These are phyloP conservation scores for Cyberlindnera euphorbiae DNA, from an alignment of 805 yeast genomes.

Conservation along the genomic window DNA sequence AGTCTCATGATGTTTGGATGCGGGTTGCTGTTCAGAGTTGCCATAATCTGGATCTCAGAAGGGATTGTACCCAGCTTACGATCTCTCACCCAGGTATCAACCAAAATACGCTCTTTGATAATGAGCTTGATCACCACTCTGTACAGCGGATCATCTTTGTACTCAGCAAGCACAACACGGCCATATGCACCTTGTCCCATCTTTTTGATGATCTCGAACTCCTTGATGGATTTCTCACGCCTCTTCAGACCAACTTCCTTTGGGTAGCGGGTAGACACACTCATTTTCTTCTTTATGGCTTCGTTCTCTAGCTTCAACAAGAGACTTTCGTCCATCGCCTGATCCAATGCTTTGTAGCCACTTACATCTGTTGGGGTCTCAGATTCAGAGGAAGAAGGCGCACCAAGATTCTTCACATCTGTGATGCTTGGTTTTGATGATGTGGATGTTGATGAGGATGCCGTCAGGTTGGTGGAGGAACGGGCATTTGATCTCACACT, in stretches of 20 bases:
- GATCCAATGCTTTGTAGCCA: conserved; percentile 17
- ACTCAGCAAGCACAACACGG: conserved; percentile 76
- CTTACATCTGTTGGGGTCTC: conserved; percentile 8
- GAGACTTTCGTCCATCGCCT: conserved; percentile 31
- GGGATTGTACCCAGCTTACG: conserved; percentile 89
- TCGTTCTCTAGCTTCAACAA: conserved; percentile 43
- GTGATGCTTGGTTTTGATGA: conserved; percentile 7
- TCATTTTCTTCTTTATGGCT: conserved; percentile 33
- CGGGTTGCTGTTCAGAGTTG: conserved; percentile 67
- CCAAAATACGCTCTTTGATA: conserved; percentile 85
- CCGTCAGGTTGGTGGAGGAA: conserved; percentile 14
- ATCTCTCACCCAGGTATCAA: conserved; percentile 97
- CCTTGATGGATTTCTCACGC: conserved; percentile 65
- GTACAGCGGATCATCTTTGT: conserved; percentile 55
- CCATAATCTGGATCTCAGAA: conserved; percentile 92
- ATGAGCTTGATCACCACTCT: conserved; percentile 82
- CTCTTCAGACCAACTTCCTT: conserved; percentile 60
- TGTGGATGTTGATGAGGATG: conserved; percentile 12
- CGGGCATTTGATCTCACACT: conserved; percentile 20
- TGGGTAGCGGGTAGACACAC: conserved; percentile 32
- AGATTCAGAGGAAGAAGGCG: conserved; percentile 8
- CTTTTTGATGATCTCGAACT: conserved; percentile 64
- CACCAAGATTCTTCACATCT: conserved; percentile 5
- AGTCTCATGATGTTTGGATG: conserved; percentile 86
- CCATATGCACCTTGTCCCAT: conserved; percentile 99